Evolutionary conservation across 768 basidiomycete genomes (phyloP).

Genomic region (Mycena belliarum): DNA sequence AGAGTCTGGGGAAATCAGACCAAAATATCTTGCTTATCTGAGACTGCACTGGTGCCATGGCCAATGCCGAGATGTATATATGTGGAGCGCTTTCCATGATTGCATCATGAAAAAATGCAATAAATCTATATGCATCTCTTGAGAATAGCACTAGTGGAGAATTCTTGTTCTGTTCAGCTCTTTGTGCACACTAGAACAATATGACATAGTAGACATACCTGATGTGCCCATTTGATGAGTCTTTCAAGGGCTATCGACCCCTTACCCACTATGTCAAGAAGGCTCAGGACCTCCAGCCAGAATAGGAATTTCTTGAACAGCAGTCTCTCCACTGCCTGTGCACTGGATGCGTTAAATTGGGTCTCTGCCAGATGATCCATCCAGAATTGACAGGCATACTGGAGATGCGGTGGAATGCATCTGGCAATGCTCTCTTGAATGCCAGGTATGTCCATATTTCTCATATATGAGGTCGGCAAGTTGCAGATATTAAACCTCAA

Average conservation of each 20-base stretch:
- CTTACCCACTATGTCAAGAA: neutral
- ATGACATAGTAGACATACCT: neutral
- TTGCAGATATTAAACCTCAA: too few relatives aligned
- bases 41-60: neutral
- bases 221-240: neutral
- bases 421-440: too few relatives aligned
- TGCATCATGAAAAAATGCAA: neutral
- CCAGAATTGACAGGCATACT: neutral
- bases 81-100: neutral
- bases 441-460: too few relatives aligned
- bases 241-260: neutral
- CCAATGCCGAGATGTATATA: neutral
- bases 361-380: neutral
- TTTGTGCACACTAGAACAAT: too few relatives aligned
- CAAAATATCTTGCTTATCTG: neutral
- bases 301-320: neutral
- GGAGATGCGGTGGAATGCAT: neutral
- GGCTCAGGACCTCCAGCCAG: neutral
- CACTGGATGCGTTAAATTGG: too few relatives aligned
- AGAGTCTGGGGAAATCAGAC: neutral
- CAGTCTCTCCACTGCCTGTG: neutral
- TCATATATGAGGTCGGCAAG: too few relatives aligned
- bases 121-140: neutral
- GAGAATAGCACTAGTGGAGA: neutral
- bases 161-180: neutral